Conservation (phyloP, 768 basidiomycete species). For the Clitopilus passeckerianus region DNA sequence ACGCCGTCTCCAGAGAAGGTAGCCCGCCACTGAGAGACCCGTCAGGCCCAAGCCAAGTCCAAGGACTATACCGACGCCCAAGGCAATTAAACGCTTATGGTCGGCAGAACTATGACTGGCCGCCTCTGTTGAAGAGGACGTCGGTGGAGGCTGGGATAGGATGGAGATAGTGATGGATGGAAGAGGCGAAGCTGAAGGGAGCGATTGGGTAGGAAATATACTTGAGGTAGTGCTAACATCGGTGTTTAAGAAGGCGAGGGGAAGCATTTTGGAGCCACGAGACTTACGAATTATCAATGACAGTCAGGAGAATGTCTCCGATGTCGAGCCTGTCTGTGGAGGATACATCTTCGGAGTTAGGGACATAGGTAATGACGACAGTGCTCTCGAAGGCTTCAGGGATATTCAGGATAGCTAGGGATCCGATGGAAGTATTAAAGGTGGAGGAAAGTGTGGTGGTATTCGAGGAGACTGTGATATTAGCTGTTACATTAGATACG, state of each 20-base stretch:
- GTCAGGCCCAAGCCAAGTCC: constrained; percentile 25
- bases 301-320: constrained; percentile 29
- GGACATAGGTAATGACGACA: constrained; percentile 35
- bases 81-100: constrained; percentile 8
- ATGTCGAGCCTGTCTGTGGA: constrained; percentile 29
- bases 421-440: constrained; percentile 36
- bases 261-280: background rate
- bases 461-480: constrained; percentile 44
- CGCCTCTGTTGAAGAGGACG: background rate
- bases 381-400: constrained; percentile 33
- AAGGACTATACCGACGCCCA: constrained; percentile 21
- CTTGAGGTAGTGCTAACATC: constrained; percentile 18
- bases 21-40: constrained; percentile 12
- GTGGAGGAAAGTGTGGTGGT: constrained; percentile 21
- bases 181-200: constrained; percentile 29
- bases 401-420: constrained; percentile 34
- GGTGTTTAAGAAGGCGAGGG: background rate
- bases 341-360: background rate
- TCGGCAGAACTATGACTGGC: constrained; percentile 7
- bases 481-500: constrained; percentile 45
- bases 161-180: constrained; percentile 6
- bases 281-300: constrained; percentile 31
- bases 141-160: constrained; percentile 7
- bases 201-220: constrained; percentile 28
- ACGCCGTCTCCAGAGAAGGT: constrained; percentile 19